A percentile compares a stretch with the other conserved stretches of the same genome.
phyloP scores from a whole-genome alignment of 805 yeast species.

The Yueomyces sp. region DNA sequence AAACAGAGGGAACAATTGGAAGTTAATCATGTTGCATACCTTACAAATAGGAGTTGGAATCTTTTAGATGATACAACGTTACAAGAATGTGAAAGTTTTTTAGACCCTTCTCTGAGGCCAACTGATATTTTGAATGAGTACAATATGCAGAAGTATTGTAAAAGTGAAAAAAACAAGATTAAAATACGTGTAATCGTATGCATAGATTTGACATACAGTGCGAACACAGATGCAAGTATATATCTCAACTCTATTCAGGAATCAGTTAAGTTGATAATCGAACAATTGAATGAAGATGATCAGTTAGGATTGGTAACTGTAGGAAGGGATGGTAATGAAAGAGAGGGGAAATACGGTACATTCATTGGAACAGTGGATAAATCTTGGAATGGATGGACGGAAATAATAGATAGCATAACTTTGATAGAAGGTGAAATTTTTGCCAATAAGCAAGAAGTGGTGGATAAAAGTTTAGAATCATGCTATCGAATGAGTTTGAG shows the following conservation, averaged over 20 bases:
- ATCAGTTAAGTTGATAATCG: slow-evolving; percentile 18
- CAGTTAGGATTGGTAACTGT: slow-evolving; percentile 34
- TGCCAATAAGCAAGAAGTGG: slow-evolving; percentile 6
- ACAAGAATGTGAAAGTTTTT: background rate
- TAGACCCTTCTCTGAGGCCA: no score
- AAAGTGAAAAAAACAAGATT: slow-evolving; percentile 4
- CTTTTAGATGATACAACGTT: slow-evolving; percentile 13
- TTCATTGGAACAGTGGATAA: slow-evolving; percentile 34
- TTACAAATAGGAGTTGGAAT: slow-evolving; percentile 40
- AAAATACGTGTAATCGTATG: slow-evolving; percentile 32
- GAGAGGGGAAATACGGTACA: slow-evolving; percentile 25
- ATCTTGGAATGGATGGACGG: slow-evolving; percentile 38
- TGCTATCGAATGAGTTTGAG: slow-evolving; percentile 9
- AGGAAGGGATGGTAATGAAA: slow-evolving; percentile 32
- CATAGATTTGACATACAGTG: slow-evolving; percentile 20
- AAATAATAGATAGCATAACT: slow-evolving; percentile 27
- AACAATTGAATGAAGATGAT: slow-evolving; percentile 26
- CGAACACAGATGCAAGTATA: slow-evolving; percentile 11
- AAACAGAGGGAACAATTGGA: slow-evolving; percentile 2
- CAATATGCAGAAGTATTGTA: no score
- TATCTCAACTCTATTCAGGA: slow-evolving; percentile 17
- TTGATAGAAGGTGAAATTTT: slow-evolving; percentile 13
- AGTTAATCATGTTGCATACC: slow-evolving; percentile 24
- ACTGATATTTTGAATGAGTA: background rate
- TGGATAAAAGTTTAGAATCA: slow-evolving; percentile 12